Evolutionary conservation across 495 filamentous ascomycete genomes (phyloP), one percentile per base, ranked within the genome.

Genomic region (Aspergillus avenaceus): DNA sequence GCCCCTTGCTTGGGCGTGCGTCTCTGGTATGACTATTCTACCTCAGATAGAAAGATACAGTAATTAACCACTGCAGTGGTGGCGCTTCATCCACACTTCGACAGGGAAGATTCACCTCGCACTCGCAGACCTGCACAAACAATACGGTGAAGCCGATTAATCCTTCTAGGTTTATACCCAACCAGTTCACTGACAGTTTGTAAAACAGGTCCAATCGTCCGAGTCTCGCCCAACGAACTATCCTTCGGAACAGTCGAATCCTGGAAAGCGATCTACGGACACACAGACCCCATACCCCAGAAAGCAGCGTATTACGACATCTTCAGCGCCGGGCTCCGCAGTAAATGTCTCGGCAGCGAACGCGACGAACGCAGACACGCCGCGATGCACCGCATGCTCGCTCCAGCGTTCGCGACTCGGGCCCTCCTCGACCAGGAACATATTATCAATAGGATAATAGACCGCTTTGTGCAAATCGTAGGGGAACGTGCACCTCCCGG

Each of bases 251-350:
- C 47, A 9, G 43, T 55, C 13, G 41, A 50, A 11, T 50, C 53
- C 0, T 50, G 41, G 47, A 55, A 47, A 25, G 53, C 26, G 6
- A 47, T 55, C 28, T 50, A 55, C 29, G 53, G 53, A 3, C 47
- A 28, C 18, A 11, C 18, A n/a, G 45, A 27, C 4, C 41, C 47
- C 4, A 16, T 13, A 4, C 23, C 24, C 21, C 5, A 14, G 12
- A 57, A 60, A 54, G 44, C 32, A 18, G 53, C 42, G 7, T 62
- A 58, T 47, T 65, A 62, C 34, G 55, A 57, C 12, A 44, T 62
- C 8, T 62, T 28, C 38, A 32, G 51, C n/a, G 43, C 54, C 3
- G 59, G 59, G 11, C 59, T 57, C 19, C 19, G 26, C 4, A 19
- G 18, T 12, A 7, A 18, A 0, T 57, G 48, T 46, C 55, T 62